Evolutionary conservation across 768 basidiomycete genomes (phyloP).

Genomic region (Pisolithus orientalis): DNA sequence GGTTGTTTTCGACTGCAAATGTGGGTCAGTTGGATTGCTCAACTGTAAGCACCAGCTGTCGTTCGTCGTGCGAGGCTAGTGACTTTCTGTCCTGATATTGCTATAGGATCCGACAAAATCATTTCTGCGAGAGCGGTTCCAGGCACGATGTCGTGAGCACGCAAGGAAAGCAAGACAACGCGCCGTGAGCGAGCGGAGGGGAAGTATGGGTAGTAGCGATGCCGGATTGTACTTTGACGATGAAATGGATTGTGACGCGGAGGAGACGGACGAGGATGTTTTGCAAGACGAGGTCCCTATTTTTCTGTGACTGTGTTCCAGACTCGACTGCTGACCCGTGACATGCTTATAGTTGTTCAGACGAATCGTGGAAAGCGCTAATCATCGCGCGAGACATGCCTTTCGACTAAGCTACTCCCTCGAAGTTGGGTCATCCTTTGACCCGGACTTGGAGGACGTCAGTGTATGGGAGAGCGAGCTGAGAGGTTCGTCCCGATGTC

Average conservation of each 20-base stretch:
- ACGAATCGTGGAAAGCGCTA: conserved; percentile 54
- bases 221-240: conserved; percentile 17
- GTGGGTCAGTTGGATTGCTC: neutral
- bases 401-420: conserved; percentile 59
- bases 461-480: conserved; percentile 56
- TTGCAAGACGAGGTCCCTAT: conserved; percentile 57
- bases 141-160: conserved; percentile 55
- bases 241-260: conserved; percentile 45
- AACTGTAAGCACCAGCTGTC: neutral
- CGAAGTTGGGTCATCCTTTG: conserved; percentile 73
- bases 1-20: neutral
- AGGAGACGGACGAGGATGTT: conserved; percentile 52
- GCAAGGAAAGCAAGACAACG: conserved; percentile 42
- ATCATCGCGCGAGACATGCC: conserved; percentile 41
- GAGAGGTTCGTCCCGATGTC: conserved; percentile 27
- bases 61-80: neutral
- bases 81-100: too few relatives aligned
- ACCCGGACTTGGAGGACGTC: conserved; percentile 65
- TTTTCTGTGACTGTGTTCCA: neutral
- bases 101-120: conserved; percentile 42
- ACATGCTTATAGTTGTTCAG: conserved; percentile 48
- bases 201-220: conserved; percentile 37
- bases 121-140: conserved; percentile 55
- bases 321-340: conserved; percentile 5
- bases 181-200: conserved; percentile 34